Conservation (phyloP, 2,329 filamentous ascomycete species). For the Cordyceps pruinosa region DNA sequence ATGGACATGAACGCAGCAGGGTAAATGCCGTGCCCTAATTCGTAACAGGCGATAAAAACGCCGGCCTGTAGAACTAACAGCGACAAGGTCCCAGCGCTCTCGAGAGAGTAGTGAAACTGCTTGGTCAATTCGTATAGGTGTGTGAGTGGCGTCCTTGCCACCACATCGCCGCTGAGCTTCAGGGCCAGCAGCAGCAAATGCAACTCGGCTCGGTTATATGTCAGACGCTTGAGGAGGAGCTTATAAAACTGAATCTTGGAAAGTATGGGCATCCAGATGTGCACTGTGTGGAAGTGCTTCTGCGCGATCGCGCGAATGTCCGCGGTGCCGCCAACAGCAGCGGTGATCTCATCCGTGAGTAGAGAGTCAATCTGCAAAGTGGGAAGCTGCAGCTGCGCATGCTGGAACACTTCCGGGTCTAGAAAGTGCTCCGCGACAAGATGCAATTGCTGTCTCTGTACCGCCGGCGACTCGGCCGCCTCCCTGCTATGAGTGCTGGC, state of each 20-base stretch:
- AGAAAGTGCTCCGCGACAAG: slow-evolving; percentile 1
- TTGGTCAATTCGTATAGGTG: slow-evolving; percentile 12
- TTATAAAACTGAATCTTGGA: slow-evolving; percentile 10
- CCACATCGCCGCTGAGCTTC: slow-evolving; percentile 8
- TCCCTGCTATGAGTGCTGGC: background rate
- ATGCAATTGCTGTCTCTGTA: background rate
- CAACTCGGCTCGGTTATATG: slow-evolving; percentile 3
- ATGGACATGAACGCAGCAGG: slow-evolving; percentile 13
- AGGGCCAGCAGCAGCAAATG: slow-evolving; percentile 13
- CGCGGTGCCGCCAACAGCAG: slow-evolving; percentile 7
- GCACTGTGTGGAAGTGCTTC: slow-evolving; percentile 13
- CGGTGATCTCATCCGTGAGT: background rate
- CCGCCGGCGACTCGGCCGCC: background rate
- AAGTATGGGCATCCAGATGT: slow-evolving; percentile 16
- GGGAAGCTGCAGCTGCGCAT: slow-evolving; percentile 2
- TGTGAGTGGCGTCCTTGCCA: background rate
- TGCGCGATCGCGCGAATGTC: slow-evolving; percentile 13
- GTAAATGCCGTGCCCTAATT: slow-evolving; percentile 14
- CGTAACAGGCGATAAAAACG: slow-evolving; percentile 12
- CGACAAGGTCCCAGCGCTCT: slow-evolving; percentile 10
- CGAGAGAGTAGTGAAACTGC: slow-evolving; percentile 10
- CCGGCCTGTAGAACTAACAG: slow-evolving; percentile 13
- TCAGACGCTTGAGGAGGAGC: slow-evolving; percentile 7
- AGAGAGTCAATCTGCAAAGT: background rate
- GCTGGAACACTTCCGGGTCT: background rate